A percentile compares a stretch with the other conserved stretches of the same genome.
These are phyloP conservation scores for Penicillium expansum DNA, from an alignment of 2,329 filamentous ascomycete species.

Conservation along the genomic window DNA sequence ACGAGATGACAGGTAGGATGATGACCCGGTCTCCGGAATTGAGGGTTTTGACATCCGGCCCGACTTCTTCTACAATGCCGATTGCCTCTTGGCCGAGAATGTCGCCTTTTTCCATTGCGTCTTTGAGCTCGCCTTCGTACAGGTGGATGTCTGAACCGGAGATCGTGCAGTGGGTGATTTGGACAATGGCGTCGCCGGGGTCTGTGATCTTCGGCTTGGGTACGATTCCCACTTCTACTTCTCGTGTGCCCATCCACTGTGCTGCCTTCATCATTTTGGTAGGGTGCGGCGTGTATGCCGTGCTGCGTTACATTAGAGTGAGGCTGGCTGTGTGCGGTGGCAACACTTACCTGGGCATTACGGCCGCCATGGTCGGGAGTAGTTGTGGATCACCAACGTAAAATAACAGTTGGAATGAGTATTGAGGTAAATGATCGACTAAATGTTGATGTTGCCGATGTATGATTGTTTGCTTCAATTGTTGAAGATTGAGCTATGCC, in stretches of 20 bases:
- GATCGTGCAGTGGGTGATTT: constrained; percentile 35
- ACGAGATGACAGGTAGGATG: constrained; percentile 32
- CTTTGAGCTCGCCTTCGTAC: constrained; percentile 31
- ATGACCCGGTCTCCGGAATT: constrained; percentile 30
- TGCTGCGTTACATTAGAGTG: constrained; percentile 10
- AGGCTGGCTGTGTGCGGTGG: background rate
- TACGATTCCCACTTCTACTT: constrained; percentile 30
- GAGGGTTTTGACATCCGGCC: constrained; percentile 22
- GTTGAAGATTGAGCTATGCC: background rate
- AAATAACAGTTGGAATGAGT: background rate
- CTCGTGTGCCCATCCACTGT: constrained; percentile 30
- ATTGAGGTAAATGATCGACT: background rate
- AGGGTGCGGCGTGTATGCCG: constrained; percentile 28
- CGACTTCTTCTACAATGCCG: constrained; percentile 29
- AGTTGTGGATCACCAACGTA: background rate
- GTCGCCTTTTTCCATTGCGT: constrained; percentile 28
- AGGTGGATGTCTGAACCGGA: constrained; percentile 36
- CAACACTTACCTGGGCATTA: constrained; percentile 4
- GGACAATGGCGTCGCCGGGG: constrained; percentile 33
- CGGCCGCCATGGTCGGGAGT: constrained; percentile 15
- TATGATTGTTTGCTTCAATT: background rate
- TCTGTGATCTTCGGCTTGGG: constrained; percentile 36
- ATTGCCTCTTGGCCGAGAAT: constrained; percentile 35
- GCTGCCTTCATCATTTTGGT: constrained; percentile 33
- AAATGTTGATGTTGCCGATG: background rate